Evolutionary conservation across 208 protist species (phyloP).

Genomic region (Entamoeba invadens): DNA sequence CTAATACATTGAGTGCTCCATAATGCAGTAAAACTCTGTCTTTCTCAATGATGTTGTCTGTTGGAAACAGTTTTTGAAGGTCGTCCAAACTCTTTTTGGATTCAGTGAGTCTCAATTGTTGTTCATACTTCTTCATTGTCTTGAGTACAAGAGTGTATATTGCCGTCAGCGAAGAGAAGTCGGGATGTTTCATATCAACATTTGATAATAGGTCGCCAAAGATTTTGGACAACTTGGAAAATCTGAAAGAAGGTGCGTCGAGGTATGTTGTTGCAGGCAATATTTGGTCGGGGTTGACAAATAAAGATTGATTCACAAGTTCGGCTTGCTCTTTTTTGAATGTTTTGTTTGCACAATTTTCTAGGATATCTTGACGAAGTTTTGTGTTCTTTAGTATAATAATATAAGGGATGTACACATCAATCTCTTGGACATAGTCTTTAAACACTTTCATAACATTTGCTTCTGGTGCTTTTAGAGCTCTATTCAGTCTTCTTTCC

Average conservation of each 20-base stretch:
- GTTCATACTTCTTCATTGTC: too few species aligned
- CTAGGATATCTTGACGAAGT: neutral
- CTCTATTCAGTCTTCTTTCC: neutral
- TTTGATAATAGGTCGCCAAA: neutral
- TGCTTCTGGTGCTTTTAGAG: neutral
- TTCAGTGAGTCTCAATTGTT: too few species aligned
- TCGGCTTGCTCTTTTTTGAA: neutral
- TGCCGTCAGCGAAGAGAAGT: too few species aligned
- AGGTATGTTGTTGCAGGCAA: neutral
- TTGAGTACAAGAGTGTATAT: too few species aligned
- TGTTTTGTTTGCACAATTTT: neutral
- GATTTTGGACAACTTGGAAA: neutral
- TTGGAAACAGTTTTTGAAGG: too few species aligned
- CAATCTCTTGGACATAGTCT: neutral
- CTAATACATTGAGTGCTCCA: neutral
- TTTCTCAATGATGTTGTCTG: neutral
- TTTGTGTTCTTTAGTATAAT: neutral
- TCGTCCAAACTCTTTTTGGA: too few species aligned
- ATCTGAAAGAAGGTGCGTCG: neutral
- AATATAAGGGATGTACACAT: neutral
- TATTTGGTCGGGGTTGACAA: neutral
- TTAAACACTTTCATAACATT: neutral
- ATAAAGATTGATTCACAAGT: neutral
- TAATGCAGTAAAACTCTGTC: neutral
- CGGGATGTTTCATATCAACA: too few species aligned